Evolutionary conservation across 1,284 basidiomycete genomes (phyloP).

Genomic region (Cyathus pygmaeus): DNA sequence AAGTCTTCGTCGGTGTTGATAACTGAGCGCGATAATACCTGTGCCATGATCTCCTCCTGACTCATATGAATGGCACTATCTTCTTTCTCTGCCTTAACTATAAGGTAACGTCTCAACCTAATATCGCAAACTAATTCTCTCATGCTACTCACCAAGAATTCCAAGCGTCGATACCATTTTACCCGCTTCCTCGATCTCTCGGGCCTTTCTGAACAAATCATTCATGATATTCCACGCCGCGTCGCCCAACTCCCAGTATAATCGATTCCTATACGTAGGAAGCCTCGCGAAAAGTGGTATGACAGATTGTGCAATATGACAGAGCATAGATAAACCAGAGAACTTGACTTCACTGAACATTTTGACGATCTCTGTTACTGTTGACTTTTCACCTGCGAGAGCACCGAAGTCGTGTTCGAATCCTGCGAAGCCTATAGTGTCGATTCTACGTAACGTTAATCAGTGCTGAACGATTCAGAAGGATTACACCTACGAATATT

Average conservation of each 20-base stretch:
- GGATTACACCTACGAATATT: not conserved
- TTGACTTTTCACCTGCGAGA: conserved; percentile 48
- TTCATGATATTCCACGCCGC: conserved; percentile 35
- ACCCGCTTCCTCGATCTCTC: conserved; percentile 37
- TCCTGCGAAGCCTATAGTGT: conserved; percentile 56
- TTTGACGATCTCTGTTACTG: conserved; percentile 50
- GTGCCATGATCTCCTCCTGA: conserved; percentile 11
- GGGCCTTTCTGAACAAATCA: conserved; percentile 41
- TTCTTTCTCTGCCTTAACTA: conserved; percentile 5
- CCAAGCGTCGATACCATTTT: conserved; percentile 49
- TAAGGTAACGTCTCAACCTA: not conserved
- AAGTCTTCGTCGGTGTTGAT: not conserved
- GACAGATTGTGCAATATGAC: conserved; percentile 39
- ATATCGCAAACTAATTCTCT: not conserved
- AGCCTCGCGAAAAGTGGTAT: conserved; percentile 29
- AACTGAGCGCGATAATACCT: conserved; percentile 6
- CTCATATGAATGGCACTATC: not conserved
- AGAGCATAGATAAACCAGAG: conserved; percentile 18
- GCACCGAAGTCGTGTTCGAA: conserved; percentile 59
- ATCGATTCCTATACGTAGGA: conserved; percentile 10
- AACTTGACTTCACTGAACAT: conserved; percentile 28
- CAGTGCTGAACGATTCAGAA: not conserved
- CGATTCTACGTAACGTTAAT: conserved; percentile 44
- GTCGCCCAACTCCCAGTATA: conserved; percentile 9
- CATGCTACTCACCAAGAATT: conserved; percentile 50